Base-by-base conservation (phyloP, 495 filamentous ascomycete genomes). In the Bacidia gigantensis region DNA sequence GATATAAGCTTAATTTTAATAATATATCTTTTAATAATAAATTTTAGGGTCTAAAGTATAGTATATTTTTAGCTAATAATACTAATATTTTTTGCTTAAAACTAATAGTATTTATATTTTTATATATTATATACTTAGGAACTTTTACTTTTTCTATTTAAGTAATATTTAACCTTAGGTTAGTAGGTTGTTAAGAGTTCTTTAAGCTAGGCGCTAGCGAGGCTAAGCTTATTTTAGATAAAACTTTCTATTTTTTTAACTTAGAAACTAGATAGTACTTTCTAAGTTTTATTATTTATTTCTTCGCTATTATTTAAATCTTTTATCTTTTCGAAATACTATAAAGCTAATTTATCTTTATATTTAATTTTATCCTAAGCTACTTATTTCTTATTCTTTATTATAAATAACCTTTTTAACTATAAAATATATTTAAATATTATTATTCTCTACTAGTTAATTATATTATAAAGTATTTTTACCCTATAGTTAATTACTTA, bases 61-160 rank as follows among this genome's bases (percentile, higher is more conserved):
- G 2, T 1, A n/a, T n/a, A n/a, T n/a, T n/a, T n/a, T n/a, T n/a
- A n/a, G n/a, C n/a, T n/a, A n/a, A n/a, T n/a, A n/a, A 32, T 2
- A 54, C 25, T 11, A 12, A 11, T 49, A 49, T 45, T 0, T 14
- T n/a, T 0, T 49, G 26, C 40, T 54, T 40, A 1, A 54, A n/a
- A 26, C 24, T 7, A 17, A 22, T 1, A 9, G 22, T 14, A 11
- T 11, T 18, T 12, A 23, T 43, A 1, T 50, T 10, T 0, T n/a
- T 10, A 11, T 39, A 3, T n/a, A 39, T 41, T 3, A 44, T 2
- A 24, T 50, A 55, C 39, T n/a, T 9, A n/a, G 46, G 40, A 29
- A 25, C 3, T 20, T 50, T 12, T 41, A 18, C 23, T 55, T 50
- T 20, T 50, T 32, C 20, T 42, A 50, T 38, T 44, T 55, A 35